phyloP scores from a whole-genome alignment of 2,329 filamentous ascomycete species.

The Aspergillaceae sp. region DNA sequence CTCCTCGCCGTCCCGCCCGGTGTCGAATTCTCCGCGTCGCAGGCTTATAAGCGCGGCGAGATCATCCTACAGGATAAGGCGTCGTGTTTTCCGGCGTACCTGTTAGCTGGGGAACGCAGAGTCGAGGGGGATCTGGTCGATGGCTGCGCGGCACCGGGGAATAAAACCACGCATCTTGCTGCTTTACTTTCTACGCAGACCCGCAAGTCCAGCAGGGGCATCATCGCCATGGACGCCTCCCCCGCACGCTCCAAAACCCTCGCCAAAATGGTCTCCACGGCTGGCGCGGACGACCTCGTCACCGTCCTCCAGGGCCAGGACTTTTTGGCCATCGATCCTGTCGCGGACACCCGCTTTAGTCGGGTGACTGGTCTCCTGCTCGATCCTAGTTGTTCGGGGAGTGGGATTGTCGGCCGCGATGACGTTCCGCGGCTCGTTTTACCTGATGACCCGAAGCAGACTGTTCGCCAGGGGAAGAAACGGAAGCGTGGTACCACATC shows the following conservation, averaged over 20 bases:
- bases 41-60: slow-evolving; percentile 65
- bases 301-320: slow-evolving; percentile 66
- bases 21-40: slow-evolving; percentile 61
- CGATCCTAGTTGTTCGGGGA: slow-evolving; percentile 92
- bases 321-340: slow-evolving; percentile 68
- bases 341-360: slow-evolving; percentile 47
- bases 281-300: slow-evolving; percentile 57
- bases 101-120: slow-evolving; percentile 55
- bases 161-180: slow-evolving; percentile 92
- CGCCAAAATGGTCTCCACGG: slow-evolving; percentile 72
- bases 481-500: slow-evolving; percentile 27
- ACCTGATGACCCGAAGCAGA: slow-evolving; percentile 25
- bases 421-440: slow-evolving; percentile 63
- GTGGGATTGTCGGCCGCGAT: slow-evolving; percentile 84
- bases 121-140: slow-evolving; percentile 68
- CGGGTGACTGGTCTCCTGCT: slow-evolving; percentile 75
- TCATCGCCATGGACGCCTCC: slow-evolving; percentile 43
- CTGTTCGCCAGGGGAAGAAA: slow-evolving; percentile 29
- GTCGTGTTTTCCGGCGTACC: slow-evolving; percentile 88
- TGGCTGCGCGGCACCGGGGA: slow-evolving; percentile 87
- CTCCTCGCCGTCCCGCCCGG: slow-evolving; percentile 68
- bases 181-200: slow-evolving; percentile 50
- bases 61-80: slow-evolving; percentile 95
- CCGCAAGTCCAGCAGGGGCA: slow-evolving; percentile 34
- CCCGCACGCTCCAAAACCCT: slow-evolving; percentile 59